A percentile compares a stretch with the other conserved stretches of the same genome.
Conservation (phyloP, 805 yeast genomes). For the Peterozyma toletana region DNA sequence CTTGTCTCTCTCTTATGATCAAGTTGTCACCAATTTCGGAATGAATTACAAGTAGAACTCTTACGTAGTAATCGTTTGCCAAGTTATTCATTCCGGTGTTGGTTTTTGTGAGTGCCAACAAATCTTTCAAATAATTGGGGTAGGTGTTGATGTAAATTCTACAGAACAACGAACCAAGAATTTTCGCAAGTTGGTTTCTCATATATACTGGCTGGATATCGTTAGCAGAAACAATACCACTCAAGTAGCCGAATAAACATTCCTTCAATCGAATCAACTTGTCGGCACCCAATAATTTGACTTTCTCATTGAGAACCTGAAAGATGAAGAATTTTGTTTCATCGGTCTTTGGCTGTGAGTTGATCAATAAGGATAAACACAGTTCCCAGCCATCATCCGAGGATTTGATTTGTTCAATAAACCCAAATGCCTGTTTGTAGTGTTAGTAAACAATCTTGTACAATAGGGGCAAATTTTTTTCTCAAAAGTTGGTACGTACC, state of each 20-base stretch:
- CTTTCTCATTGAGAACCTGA: constrained; percentile 60
- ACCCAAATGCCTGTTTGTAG: constrained; percentile 37
- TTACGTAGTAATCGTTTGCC: constrained; percentile 63
- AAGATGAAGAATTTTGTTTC: constrained; percentile 59
- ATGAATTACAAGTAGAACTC: constrained; percentile 72
- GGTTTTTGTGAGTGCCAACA: constrained; percentile 28
- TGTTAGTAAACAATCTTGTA: constrained; percentile 6
- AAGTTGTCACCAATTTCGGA: constrained; percentile 91
- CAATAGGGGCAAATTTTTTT: not conserved
- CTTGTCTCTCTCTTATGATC: constrained; percentile 58
- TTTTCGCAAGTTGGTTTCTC: constrained; percentile 52
- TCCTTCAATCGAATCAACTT: constrained; percentile 40
- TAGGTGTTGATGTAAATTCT: constrained; percentile 40
- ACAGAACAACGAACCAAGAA: constrained; percentile 45
- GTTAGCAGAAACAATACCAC: constrained; percentile 15
- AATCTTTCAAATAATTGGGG: constrained; percentile 43
- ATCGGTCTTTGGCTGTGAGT: constrained; percentile 30
- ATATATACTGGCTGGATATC: constrained; percentile 32
- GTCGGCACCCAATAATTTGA: constrained; percentile 35
- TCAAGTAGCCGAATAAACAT: constrained; percentile 39
- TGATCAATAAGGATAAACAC: constrained; percentile 39
- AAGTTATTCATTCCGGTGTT: constrained; percentile 26
- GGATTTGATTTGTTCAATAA: constrained; percentile 44
- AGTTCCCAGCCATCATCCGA: constrained; percentile 50
- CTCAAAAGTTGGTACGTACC: constrained; percentile 15